Conservation (phyloP, 148 eudicot species). For the Nepenthes mirabilis region DNA sequence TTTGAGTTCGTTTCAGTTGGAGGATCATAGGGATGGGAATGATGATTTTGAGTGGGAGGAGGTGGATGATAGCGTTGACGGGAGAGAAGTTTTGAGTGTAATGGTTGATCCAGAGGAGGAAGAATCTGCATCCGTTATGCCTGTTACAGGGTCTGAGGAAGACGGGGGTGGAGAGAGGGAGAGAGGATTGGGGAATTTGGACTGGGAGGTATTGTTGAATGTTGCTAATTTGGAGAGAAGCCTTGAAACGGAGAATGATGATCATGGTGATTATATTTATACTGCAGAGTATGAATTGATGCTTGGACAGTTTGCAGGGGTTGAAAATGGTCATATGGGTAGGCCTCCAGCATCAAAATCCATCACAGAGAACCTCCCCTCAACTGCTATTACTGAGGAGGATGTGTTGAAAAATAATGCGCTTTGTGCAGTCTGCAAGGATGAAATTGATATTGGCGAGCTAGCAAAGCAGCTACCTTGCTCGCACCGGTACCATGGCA, state of each 20-base stretch:
- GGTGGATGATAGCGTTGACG: slow-evolving; percentile 32
- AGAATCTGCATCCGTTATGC: slow-evolving; percentile 16
- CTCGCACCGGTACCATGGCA: slow-evolving; percentile 52
- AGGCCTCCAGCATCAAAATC: slow-evolving; percentile 48
- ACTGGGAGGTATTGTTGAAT: slow-evolving; percentile 37
- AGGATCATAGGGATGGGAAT: slow-evolving; percentile 9
- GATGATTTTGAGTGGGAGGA: slow-evolving; percentile 71
- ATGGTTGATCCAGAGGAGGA: slow-evolving; percentile 28
- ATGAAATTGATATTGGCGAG: slow-evolving; percentile 38
- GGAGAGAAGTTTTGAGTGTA: slow-evolving; percentile 18
- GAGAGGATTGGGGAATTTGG: slow-evolving; percentile 14
- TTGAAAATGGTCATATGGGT: slow-evolving; percentile 20
- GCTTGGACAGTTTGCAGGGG: slow-evolving; percentile 45
- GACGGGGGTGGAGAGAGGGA: slow-evolving; percentile 17
- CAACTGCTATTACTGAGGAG: slow-evolving; percentile 22
- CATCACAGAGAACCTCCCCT: slow-evolving; percentile 25
- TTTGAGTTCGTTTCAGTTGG: slow-evolving; percentile 9
- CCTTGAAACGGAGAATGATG: slow-evolving; percentile 12
- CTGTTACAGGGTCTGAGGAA: slow-evolving; percentile 16
- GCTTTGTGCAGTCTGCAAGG: slow-evolving; percentile 66
- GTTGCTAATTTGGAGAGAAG: slow-evolving; percentile 17
- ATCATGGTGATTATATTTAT: slow-evolving; percentile 20
- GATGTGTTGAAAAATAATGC: slow-evolving; percentile 28
- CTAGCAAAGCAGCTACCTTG: slow-evolving; percentile 49
- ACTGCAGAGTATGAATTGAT: slow-evolving; percentile 38